phyloP scores from a whole-genome alignment of 169 alveolate genomes.

The Plasmodium malariae region DNA sequence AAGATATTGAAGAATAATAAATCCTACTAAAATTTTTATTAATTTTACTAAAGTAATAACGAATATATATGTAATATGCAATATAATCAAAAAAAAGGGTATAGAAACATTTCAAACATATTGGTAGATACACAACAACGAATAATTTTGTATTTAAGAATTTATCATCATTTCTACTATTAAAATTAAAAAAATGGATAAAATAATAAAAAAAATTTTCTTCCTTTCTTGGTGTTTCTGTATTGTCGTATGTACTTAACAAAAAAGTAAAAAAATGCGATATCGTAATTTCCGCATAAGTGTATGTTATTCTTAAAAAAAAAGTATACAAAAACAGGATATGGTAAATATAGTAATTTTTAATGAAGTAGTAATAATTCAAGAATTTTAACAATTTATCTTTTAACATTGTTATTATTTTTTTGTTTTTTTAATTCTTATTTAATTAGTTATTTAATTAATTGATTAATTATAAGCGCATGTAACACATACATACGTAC shows the following conservation, averaged over 20 bases:
- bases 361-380: conserved; percentile 42
- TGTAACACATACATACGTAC: too few relatives aligned
- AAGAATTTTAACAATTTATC: conserved; percentile 56
- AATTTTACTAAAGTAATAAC: conserved; percentile 57
- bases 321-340: conserved; percentile 64
- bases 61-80: conserved; percentile 72
- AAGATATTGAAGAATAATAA: conserved; percentile 38
- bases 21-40: conserved; percentile 31
- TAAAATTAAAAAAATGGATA: conserved; percentile 65
- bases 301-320: conserved; percentile 75
- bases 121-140: conserved; percentile 69
- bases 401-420: conserved; percentile 23
- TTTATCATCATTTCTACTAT: conserved; percentile 46
- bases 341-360: conserved; percentile 59
- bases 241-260: conserved; percentile 62
- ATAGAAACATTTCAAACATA: conserved; percentile 74
- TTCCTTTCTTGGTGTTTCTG: conserved; percentile 37
- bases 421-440: too few relatives aligned
- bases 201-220: conserved; percentile 70
- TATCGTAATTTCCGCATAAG: conserved; percentile 76
- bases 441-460: too few relatives aligned
- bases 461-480: too few relatives aligned
- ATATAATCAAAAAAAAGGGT: conserved; percentile 75
- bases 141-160: conserved; percentile 67
- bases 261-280: conserved; percentile 71